phyloP scores from a whole-genome alignment of 805 yeast genomes.

The Candida koratica region DNA sequence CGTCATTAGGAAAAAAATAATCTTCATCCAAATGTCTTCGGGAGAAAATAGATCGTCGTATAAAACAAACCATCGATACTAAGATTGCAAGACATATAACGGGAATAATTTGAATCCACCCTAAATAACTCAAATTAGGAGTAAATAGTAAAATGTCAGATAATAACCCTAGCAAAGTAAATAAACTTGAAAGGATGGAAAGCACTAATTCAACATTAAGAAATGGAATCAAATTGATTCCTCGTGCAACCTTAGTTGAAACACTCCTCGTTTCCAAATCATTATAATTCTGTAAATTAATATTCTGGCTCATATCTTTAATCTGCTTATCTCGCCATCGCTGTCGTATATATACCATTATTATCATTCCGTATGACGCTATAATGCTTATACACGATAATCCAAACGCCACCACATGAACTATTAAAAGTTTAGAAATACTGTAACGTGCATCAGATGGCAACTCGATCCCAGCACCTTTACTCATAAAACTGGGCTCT shows the following conservation, averaged over 20 bases:
- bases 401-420: conserved; percentile 39
- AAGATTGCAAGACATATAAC: conserved; percentile 61
- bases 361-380: conserved; percentile 2
- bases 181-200: conserved; percentile 64
- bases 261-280: neutral
- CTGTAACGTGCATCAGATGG: conserved; percentile 39
- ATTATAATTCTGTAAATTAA: neutral
- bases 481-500: conserved; percentile 1
- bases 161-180: conserved; percentile 68
- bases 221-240: conserved; percentile 26
- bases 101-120: conserved; percentile 77
- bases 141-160: conserved; percentile 79
- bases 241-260: conserved; percentile 4
- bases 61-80: conserved; percentile 64
- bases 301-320: neutral
- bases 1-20: conserved; percentile 28
- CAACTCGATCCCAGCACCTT: conserved; percentile 25
- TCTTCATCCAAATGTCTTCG: conserved; percentile 38
- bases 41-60: conserved; percentile 63
- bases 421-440: conserved; percentile 38
- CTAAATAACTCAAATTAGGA: conserved; percentile 73
- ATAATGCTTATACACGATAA: conserved; percentile 20
- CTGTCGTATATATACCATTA: conserved; percentile 2
- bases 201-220: conserved; percentile 53
- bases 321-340: conserved; percentile 2